Evolutionary conservation across 148 eudicot genomes (phyloP).

Genomic region (Oxyria digyna): DNA sequence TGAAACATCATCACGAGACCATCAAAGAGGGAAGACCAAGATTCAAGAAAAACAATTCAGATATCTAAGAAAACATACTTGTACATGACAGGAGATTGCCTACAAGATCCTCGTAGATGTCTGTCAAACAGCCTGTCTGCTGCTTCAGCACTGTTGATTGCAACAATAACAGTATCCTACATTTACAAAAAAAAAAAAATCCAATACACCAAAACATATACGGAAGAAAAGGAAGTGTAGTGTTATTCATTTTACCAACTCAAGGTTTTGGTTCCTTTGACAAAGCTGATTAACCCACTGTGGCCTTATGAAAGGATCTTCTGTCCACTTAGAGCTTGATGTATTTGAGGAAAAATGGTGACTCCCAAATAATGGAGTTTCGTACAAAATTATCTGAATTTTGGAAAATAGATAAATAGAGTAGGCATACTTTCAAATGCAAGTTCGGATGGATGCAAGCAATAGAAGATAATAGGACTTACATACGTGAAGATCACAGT

Average conservation of each 20-base stretch:
- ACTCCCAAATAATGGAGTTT: constrained; percentile 64
- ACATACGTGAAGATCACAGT: constrained; percentile 93
- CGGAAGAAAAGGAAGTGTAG: background rate
- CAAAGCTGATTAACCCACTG: constrained; percentile 62
- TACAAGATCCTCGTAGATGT: constrained; percentile 18
- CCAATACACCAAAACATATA: constrained; percentile 8
- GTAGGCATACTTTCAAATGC: constrained; percentile 5
- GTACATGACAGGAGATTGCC: constrained; percentile 15
- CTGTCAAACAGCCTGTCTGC: constrained; percentile 39
- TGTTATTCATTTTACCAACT: constrained; percentile 43
- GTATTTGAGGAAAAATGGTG: constrained; percentile 57
- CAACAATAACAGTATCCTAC: constrained; percentile 60
- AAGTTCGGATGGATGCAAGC: constrained; percentile 1
- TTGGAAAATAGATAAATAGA: constrained; percentile 14
- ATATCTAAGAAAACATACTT: constrained; percentile 30
- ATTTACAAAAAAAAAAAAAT: background rate
- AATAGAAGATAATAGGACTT: constrained; percentile 44
- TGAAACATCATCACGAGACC: constrained; percentile 21
- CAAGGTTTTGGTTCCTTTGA: constrained; percentile 36
- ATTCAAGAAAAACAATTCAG: constrained; percentile 4
- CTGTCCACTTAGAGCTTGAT: constrained; percentile 22
- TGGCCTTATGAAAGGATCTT: constrained; percentile 35
- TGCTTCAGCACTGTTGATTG: constrained; percentile 64
- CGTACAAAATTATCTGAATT: constrained; percentile 66
- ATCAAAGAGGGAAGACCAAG: constrained; percentile 11